Base-by-base conservation (phyloP, 2,329 filamentous ascomycete species). In the Acrodontium crateriforme region DNA sequence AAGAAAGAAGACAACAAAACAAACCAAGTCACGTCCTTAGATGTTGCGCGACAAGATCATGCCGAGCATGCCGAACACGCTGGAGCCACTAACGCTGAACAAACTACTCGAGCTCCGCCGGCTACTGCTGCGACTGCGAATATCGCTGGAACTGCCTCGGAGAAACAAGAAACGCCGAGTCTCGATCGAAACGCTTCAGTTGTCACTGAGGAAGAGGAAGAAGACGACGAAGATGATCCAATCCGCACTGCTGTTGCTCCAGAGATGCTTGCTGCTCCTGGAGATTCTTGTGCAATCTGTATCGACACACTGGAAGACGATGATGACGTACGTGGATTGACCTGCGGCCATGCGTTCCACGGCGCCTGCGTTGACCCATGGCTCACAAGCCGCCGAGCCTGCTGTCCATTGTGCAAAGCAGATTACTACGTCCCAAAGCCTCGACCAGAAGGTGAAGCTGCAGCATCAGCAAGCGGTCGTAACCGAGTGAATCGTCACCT, bases 291-390 rank as follows among this genome's bases (percentile, higher is more conserved):
- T 55, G 89, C 89, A 27, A 95, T 98, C 45, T 98, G 89, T 54
- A 78, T 98, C 40, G 89, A 98, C 49, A 78, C 71, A 0, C 69
- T 98, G 11, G 89, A 98, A 53, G 83, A 95, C 38, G 82, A 94
- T 38, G 89, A 95, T 44, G 87, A 98, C 50, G 76, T 98, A 27
- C 81, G 89, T 42, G 89, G 89, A 2, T 61, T 98, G 36, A 84
- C 82, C 3, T 98, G 89, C 48, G 89, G 89, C n/a, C 89, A 98
- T 55, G 85, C 87, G 29, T 98, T 95, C 69, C 89, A 98, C 53
- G 85, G 84, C 27, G 81, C 78, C 20, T 98, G 89, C 50, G 72
- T 98, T 26, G 89, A 98, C 45, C 89, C 89, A 8, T 98, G 89
- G 89, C 62, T 98, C 38, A 98, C 89, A 7, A 85, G 80, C 49